Evolutionary conservation across 495 filamentous ascomycete genomes (phyloP).

Genomic region (Cladorrhinum samala): DNA sequence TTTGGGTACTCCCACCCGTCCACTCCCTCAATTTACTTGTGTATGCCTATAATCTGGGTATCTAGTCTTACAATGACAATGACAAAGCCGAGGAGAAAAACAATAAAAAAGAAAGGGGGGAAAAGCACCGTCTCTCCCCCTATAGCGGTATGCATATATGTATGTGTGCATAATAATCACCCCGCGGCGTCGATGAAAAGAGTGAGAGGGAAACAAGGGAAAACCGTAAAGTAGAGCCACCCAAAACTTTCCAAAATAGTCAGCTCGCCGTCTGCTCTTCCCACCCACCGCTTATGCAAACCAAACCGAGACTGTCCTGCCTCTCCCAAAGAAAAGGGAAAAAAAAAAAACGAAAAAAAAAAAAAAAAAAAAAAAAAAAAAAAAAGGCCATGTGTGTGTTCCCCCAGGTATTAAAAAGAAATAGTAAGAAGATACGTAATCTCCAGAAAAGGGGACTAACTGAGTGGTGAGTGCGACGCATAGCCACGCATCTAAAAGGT

Average conservation of each 20-base stretch:
- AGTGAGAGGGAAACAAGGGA: not conserved
- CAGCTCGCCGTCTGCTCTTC: too few species aligned
- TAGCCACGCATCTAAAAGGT: not conserved
- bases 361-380: constrained; percentile 8
- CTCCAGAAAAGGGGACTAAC: not conserved
- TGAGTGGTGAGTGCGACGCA: constrained; percentile 21
- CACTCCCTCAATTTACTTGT: not conserved
- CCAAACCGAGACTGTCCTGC: not conserved
- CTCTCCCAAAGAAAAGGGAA: constrained; percentile 1
- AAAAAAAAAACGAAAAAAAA: constrained; percentile 10
- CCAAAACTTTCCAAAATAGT: not conserved
- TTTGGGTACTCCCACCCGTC: not conserved
- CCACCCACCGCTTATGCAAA: too few species aligned
- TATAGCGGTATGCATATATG: not conserved
- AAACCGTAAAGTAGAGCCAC: not conserved
- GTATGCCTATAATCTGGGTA: constrained; percentile 13
- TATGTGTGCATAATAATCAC: too few species aligned
- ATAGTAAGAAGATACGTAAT: not conserved
- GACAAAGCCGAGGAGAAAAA: constrained; percentile 19
- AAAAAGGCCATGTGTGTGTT: too few species aligned
- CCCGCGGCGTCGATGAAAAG: too few species aligned
- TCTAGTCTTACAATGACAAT: constrained; percentile 21
- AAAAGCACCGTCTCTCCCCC: not conserved
- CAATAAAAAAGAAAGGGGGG: not conserved
- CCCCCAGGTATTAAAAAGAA: not conserved